phyloP scores from a whole-genome alignment of 345 rosid genomes.

The Moringa oleifera region DNA sequence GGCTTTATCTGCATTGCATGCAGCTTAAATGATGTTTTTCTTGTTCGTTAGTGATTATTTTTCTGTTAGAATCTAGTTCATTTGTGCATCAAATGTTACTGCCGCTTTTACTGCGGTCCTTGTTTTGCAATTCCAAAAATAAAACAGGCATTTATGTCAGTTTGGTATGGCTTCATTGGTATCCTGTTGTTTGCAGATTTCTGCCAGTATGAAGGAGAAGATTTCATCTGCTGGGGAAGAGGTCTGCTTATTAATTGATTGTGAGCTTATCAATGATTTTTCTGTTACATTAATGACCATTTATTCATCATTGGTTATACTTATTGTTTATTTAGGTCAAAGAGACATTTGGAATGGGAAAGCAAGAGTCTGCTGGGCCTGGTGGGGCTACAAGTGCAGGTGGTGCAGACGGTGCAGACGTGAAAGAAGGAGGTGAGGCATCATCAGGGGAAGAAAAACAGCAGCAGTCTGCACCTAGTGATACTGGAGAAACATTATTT shows the following conservation, averaged over 20 bases:
- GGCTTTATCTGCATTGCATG: no score
- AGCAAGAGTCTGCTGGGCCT: slow-evolving; percentile 42
- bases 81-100: no score
- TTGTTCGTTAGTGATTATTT: no score
- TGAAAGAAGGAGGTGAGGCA: slow-evolving; percentile 31
- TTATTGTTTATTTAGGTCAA: slow-evolving; percentile 53
- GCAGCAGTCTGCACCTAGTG: slow-evolving; percentile 39
- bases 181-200: slow-evolving; percentile 50
- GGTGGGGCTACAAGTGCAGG: slow-evolving; percentile 36
- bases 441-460: slow-evolving; percentile 43
- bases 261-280: slow-evolving; percentile 6
- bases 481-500: slow-evolving; percentile 51
- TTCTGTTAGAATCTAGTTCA: no score
- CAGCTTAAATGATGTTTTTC: no score
- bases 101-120: no score
- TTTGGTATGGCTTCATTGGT: no score
- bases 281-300: slow-evolving; percentile 3
- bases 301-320: neutral
- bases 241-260: slow-evolving; percentile 36
- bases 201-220: slow-evolving; percentile 70
- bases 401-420: slow-evolving; percentile 29
- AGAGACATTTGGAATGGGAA: slow-evolving; percentile 54
- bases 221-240: slow-evolving; percentile 82
- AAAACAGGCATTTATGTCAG: no score
- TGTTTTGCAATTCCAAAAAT: no score